phyloP scores from a whole-genome alignment of 2,329 filamentous ascomycete genomes.

The Exophiala oligosperma region DNA sequence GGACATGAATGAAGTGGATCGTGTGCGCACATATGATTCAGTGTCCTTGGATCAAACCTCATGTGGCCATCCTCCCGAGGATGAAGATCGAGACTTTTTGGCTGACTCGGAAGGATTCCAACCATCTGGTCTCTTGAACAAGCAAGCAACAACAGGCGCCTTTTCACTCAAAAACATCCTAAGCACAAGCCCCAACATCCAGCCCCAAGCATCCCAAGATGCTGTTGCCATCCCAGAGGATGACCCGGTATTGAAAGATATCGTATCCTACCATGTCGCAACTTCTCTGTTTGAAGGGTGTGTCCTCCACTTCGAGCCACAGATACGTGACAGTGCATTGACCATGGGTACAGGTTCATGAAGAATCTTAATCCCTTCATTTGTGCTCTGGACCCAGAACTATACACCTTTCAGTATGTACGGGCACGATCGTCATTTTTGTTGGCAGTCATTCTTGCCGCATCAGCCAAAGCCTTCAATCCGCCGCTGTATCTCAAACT shows the following conservation, averaged over 20 bases:
- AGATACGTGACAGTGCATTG: background rate
- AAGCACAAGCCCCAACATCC: background rate
- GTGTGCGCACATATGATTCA: background rate
- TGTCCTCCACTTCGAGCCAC: background rate
- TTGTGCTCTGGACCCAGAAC: conserved; percentile 39
- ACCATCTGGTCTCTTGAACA: conserved; percentile 37
- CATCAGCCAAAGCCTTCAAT: conserved; percentile 40
- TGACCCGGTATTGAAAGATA: conserved; percentile 33
- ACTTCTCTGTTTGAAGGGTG: conserved; percentile 35
- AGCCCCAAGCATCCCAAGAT: background rate
- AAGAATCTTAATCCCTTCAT: conserved; percentile 43
- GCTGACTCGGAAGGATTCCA: background rate
- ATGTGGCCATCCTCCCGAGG: background rate
- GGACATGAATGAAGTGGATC: background rate
- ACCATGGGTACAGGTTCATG: conserved; percentile 36
- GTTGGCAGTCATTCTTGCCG: conserved; percentile 37
- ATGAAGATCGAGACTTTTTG: background rate
- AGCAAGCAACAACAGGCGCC: conserved; percentile 32
- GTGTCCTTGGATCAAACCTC: background rate
- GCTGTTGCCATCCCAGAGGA: conserved; percentile 6
- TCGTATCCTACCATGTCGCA: conserved; percentile 32
- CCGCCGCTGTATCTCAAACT: conserved; percentile 35
- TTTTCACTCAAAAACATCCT: conserved; percentile 6
- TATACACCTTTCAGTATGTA: conserved; percentile 42
- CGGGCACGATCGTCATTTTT: conserved; percentile 39